phyloP scores from a whole-genome alignment of 2,329 filamentous ascomycete genomes.

The Xylaria sp. region DNA sequence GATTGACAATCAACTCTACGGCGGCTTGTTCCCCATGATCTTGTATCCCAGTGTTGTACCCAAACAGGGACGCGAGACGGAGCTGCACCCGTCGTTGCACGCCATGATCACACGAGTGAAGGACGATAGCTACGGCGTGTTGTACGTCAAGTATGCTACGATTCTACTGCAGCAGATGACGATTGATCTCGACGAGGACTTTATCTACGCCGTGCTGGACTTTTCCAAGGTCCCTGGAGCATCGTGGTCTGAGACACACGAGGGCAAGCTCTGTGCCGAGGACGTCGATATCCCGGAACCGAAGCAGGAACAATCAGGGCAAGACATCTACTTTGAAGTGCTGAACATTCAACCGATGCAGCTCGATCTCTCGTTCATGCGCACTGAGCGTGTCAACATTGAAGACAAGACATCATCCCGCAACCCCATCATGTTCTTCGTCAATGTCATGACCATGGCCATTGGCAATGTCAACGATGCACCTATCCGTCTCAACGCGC shows the following conservation, averaged over 20 bases:
- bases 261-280: conserved; percentile 84
- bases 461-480: conserved; percentile 99
- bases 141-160: conserved; percentile 98
- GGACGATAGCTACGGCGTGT: conserved; percentile 93
- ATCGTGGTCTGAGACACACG: conserved; percentile 71
- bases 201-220: conserved; percentile 92
- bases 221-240: conserved; percentile 91
- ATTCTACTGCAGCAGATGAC: conserved; percentile 96
- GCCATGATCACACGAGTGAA: conserved; percentile 90
- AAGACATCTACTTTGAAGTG: conserved; percentile 97
- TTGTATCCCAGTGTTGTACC: conserved; percentile 96
- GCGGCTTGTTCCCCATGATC: conserved; percentile 95
- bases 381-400: conserved; percentile 91
- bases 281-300: conserved; percentile 89
- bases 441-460: conserved; percentile 98
- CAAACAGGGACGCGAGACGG: conserved; percentile 93
- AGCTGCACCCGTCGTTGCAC: conserved; percentile 91
- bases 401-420: conserved; percentile 87
- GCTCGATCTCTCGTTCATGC: conserved; percentile 91
- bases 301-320: conserved; percentile 72
- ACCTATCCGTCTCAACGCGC: conserved; percentile 83
- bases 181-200: conserved; percentile 93
- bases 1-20: conserved; percentile 97
- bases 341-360: conserved; percentile 98
- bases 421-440: conserved; percentile 97